Evolutionary conservation across 768 basidiomycete species (phyloP).

Genomic region (Serpula lacrymans): DNA sequence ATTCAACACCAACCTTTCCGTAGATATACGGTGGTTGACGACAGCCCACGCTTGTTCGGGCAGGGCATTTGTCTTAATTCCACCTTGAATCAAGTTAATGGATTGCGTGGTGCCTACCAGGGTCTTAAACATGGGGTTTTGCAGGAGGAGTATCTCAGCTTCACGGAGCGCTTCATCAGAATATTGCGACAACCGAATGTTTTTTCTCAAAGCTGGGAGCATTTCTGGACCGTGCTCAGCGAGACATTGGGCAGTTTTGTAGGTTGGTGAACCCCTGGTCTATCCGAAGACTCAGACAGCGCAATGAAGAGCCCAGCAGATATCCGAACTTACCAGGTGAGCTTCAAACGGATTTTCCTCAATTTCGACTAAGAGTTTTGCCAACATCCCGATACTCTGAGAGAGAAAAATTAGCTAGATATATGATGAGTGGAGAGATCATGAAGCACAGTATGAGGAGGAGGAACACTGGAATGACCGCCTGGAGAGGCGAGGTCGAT

Average conservation of each 20-base stretch:
- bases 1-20: constrained; percentile 42
- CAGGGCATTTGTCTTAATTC: constrained; percentile 74
- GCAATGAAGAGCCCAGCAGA: too few relatives aligned
- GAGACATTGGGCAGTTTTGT: constrained; percentile 37
- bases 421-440: background rate
- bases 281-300: too few relatives aligned
- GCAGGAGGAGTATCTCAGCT: constrained; percentile 29
- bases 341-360: constrained; percentile 34
- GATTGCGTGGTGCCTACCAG: constrained; percentile 67
- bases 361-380: constrained; percentile 30
- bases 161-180: constrained; percentile 29
- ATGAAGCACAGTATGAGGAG: constrained; percentile 35
- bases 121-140: constrained; percentile 28
- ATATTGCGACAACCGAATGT: constrained; percentile 20
- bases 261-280: constrained; percentile 29
- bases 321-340: constrained; percentile 14
- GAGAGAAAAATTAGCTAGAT: too few relatives aligned
- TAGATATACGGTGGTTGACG: constrained; percentile 70
- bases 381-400: constrained; percentile 38
- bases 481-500: constrained; percentile 27
- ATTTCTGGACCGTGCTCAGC: constrained; percentile 40
- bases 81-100: constrained; percentile 60
- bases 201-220: constrained; percentile 22
- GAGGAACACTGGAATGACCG: constrained; percentile 40
- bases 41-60: constrained; percentile 70